Base-by-base conservation (phyloP, 2,329 filamentous ascomycete species). In the Colletotrichum brevisporum region DNA sequence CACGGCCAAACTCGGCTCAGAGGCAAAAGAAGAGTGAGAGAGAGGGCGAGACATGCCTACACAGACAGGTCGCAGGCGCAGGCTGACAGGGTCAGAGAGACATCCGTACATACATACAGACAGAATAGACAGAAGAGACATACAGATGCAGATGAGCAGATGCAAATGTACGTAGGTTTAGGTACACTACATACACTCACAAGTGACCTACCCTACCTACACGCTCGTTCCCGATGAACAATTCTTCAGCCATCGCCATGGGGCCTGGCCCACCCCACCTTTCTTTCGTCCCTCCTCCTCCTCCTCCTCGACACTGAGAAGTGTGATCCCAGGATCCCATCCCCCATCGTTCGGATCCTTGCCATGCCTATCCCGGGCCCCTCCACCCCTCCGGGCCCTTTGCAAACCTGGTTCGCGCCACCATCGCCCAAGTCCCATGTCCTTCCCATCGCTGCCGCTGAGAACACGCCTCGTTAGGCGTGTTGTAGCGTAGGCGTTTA, bases 161-260 rank as follows among this genome's bases (percentile, higher is more conserved):
- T 58, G 62, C 55, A 60, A 55, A 26, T 51, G 65, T 50, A 52
- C 45, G 16, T 21, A 47, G 24, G 10, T 26, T 41, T 41, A 27
- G 47, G 10, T 36, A 36, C 31, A 36, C 31, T 36, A 36, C 31
- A 36, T 10, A 36, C 10, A 63, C 15, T 12, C 21, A 51, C 27
- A 41, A 41, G 21, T 24, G 21, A 24, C 21, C 21, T 24, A 24
- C 21, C 21, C 21, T 24, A 24, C 21, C 21, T 26, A 47, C 41
- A 68, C 65, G 55, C 50, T 51, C 54, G 61, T 65, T 65, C 61
- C 61, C 66, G 66, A 66, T 60, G 66, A 69, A 52, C 66, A 69
- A 69, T 69, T 69, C 66, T 69, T 69, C 66, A 69, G 62, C 66
- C 66, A 69, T 59, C 61, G 56, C 55, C 54, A 60, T 64, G 50